A percentile compares a stretch with the other conserved stretches of the same genome.
These are phyloP conservation scores for Centrapalus pauciflorus DNA, from an alignment of 129 eudicot genomes.

Conservation along the genomic window DNA sequence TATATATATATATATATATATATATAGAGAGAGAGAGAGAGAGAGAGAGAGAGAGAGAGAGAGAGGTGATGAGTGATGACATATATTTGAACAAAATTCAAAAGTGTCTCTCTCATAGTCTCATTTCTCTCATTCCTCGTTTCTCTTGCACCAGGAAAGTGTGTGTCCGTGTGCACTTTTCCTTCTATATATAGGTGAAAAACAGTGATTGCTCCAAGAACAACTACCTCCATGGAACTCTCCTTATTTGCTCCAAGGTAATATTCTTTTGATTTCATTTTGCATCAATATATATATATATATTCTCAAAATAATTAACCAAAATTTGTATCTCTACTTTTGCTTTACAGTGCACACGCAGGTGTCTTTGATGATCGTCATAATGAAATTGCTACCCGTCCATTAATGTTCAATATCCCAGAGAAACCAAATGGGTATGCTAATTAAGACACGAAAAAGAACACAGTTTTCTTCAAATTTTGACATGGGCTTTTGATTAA, in stretches of 20 bases:
- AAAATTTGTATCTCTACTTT: not conserved
- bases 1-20: too few species aligned
- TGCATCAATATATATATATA: too few species aligned
- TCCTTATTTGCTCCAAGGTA: conserved; percentile 19
- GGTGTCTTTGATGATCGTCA: not conserved
- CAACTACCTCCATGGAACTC: not conserved
- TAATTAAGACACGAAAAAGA: not conserved
- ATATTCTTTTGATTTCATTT: conserved; percentile 3
- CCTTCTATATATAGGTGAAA: conserved; percentile 10
- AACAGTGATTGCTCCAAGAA: conserved; percentile 11
- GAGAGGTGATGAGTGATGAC: too few species aligned
- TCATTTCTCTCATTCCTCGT: not conserved
- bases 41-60: too few species aligned
- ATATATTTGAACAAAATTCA: too few species aligned
- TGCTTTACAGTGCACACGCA: not conserved
- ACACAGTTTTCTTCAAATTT: not conserved
- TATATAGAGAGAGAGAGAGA: too few species aligned
- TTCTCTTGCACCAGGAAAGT: not conserved
- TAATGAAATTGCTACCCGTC: not conserved
- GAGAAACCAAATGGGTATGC: conserved; percentile 5
- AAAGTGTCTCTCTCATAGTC: too few species aligned
- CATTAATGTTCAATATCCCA: not conserved
- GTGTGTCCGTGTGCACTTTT: conserved; percentile 5
- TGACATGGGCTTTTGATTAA: too few species aligned
- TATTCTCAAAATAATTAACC: conserved; percentile 10